These are phyloP conservation scores for Elaeis oleifera DNA, from an alignment of 202 grass and related monocot species.

Conservation along the genomic window DNA sequence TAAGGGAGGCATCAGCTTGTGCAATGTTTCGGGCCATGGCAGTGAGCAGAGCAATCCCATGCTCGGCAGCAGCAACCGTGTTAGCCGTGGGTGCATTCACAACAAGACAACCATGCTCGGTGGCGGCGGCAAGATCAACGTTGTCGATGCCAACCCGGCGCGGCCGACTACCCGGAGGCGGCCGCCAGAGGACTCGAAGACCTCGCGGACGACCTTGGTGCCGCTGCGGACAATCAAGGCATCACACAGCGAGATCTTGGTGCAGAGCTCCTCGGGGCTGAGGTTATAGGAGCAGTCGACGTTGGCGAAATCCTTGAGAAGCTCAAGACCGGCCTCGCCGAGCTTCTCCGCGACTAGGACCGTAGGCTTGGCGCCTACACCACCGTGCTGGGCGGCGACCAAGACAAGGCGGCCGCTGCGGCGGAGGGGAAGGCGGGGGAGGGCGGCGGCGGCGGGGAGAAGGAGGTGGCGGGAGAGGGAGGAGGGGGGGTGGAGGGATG, in stretches of 20 bases:
- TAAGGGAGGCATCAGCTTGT: constrained; percentile 73
- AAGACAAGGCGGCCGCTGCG: constrained; percentile 13
- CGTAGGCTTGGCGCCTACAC: constrained; percentile 39
- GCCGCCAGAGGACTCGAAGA: constrained; percentile 59
- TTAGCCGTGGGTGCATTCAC: constrained; percentile 88
- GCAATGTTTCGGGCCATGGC: constrained; percentile 73
- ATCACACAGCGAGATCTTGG: constrained; percentile 79
- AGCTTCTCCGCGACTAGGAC: constrained; percentile 86
- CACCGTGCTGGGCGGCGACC: background rate
- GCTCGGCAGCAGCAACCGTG: constrained; percentile 75
- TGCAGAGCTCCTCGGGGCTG: constrained; percentile 70
- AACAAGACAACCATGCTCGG: constrained; percentile 83
- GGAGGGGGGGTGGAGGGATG: background rate
- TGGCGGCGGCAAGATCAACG: constrained; percentile 87
- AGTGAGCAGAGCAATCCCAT: constrained; percentile 59
- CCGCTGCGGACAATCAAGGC: constrained; percentile 76
- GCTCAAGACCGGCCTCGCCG: constrained; percentile 54
- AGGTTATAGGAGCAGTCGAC: constrained; percentile 87
- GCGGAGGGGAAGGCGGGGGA: background rate
- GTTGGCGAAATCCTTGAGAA: constrained; percentile 65
- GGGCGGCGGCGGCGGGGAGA: constrained; percentile 10
- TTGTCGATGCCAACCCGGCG: constrained; percentile 88
- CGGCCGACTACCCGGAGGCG: constrained; percentile 73
- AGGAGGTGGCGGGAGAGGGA: constrained; percentile 18
- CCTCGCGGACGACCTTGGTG: constrained; percentile 65